Evolutionary conservation across 2,329 filamentous ascomycete species (phyloP), one percentile per base, ranked within the genome.

Genomic region (Byssochlamys sp.): DNA sequence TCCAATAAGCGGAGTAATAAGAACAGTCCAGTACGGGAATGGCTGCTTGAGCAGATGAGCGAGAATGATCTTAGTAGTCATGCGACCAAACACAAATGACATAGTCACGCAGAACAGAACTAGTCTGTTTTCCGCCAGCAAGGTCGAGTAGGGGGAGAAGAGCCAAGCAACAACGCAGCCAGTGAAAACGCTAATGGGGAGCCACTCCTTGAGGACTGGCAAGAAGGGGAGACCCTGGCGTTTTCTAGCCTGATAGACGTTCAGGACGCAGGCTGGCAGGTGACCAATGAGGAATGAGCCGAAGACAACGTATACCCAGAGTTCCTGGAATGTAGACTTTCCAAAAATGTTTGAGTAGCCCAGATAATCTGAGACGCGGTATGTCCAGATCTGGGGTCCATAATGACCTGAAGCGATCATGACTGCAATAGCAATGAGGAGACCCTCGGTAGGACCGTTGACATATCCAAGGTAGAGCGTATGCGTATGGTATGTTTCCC

Each of bases 401-500:
- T 88, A 96, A 70, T 88, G 87, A 49, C 92, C 94, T 3, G 91
- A 95, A 39, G 89, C 77, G 57, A 89, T 80, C 90, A 97, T 97
- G 68, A 96, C 83, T 55, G 78, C 75, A 69, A 90, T 91, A 27
- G 91, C 94, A 62, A 99, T 86, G 55, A 97, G 85, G 33, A 99
- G 79, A 24, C 94, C 94, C 78, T 99, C 94, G 67, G 94, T 99
- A 1, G 94, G 94, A 0, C 94, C 94, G 72, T 99, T 99, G 82
- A 99, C 88, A 71, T 92, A 90, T 57, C 94, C 94, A 11, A 99
- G 84, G 73, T 96, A 99, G 4, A 99, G 79, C 0, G 94, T 97
- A 73, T 99, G 94, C 4, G 94, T 96, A 75, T 99, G 94, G 73
- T 96, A 99, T 0, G 94, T 99, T 77, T 99, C 94, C 94, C 94